Conservation (phyloP, 2,329 filamentous ascomycete species). For the Alternaria viburni region DNA sequence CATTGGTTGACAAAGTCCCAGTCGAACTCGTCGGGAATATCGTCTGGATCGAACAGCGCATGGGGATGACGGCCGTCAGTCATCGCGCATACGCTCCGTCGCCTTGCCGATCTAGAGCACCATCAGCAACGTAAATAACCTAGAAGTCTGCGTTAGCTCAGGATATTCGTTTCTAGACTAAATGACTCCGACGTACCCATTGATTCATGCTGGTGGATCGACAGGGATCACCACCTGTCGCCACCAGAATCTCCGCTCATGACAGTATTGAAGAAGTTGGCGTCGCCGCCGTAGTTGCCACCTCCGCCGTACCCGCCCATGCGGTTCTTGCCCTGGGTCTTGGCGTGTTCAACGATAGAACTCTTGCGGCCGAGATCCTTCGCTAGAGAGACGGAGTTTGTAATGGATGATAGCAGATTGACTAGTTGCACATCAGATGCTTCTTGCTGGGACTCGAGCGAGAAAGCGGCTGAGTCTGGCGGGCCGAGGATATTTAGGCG, state of each 20-base stretch:
- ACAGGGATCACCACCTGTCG: constrained; percentile 12
- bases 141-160: neutral
- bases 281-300: constrained; percentile 12
- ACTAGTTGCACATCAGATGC: constrained; percentile 84
- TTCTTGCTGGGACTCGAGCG: constrained; percentile 75
- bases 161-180: neutral
- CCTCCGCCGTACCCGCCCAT: constrained; percentile 15
- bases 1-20: neutral
- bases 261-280: constrained; percentile 31
- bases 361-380: constrained; percentile 80
- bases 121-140: neutral
- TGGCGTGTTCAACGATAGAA: constrained; percentile 51
- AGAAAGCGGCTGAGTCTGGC: constrained; percentile 67
- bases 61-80: neutral
- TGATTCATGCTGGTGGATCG: neutral
- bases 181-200: neutral
- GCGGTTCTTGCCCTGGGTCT: constrained; percentile 40
- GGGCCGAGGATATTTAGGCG: constrained; percentile 84
- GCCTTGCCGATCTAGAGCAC: neutral
- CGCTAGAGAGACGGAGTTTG: constrained; percentile 73
- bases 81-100: neutral
- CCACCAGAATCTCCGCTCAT: constrained; percentile 24
- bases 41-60: neutral
- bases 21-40: neutral
- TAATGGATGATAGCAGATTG: constrained; percentile 75